Conservation (phyloP, 1,284 basidiomycete genomes). For the Pseudozyma hubeiensis region DNA sequence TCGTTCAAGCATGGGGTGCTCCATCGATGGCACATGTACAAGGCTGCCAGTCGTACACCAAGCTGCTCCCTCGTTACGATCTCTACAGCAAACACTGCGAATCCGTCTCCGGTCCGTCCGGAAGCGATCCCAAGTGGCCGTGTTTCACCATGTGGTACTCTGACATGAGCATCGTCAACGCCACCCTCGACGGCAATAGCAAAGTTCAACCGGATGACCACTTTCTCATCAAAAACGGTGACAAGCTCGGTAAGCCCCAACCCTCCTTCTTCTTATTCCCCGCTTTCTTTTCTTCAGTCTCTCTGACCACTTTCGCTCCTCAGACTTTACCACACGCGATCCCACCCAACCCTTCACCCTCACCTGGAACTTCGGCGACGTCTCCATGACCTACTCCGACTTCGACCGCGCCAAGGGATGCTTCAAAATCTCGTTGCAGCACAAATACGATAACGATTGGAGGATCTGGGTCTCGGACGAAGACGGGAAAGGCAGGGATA, state of each 20-base stretch:
- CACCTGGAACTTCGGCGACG: neutral
- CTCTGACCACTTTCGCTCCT: no score
- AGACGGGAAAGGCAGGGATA: conserved; percentile 6
- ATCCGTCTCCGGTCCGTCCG: neutral
- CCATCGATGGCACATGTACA: no score
- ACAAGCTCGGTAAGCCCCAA: conserved; percentile 14
- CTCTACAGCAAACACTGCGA: conserved; percentile 22
- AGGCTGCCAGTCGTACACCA: neutral
- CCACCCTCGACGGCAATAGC: neutral
- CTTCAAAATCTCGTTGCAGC: conserved; percentile 8
- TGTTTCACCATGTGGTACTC: conserved; percentile 19
- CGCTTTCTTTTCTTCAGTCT: neutral
- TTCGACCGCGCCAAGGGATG: conserved; percentile 3
- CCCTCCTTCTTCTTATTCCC: no score
- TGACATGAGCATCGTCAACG: neutral
- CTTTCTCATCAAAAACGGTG: conserved; percentile 23
- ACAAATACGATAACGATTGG: accelerated
- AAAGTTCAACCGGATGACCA: neutral
- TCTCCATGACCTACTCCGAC: conserved; percentile 8
- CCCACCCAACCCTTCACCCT: conserved; percentile 8
- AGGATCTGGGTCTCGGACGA: conserved; percentile 36
- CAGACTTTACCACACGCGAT: conserved; percentile 25
- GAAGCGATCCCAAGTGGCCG: conserved; percentile 15
- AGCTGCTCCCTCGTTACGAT: conserved; percentile 14
- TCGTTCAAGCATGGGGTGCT: neutral